phyloP scores from a whole-genome alignment of 1,139 yeast species.

The Geotrichum restrictum region DNA sequence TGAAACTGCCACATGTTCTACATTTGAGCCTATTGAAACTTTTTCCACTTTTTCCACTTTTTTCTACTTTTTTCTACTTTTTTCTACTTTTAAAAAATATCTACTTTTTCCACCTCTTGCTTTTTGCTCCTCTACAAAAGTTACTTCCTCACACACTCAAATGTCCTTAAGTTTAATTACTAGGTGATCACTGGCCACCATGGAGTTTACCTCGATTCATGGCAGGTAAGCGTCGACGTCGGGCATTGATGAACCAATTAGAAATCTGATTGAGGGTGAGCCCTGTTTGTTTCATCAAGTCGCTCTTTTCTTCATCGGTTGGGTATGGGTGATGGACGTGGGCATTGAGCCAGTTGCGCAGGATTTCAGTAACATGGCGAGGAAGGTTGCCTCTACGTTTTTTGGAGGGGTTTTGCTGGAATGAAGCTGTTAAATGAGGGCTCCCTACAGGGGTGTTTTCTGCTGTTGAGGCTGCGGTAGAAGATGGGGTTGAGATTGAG shows the following conservation, averaged over 20 bases:
- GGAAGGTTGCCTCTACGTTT: slow-evolving; percentile 75
- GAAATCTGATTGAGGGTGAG: slow-evolving; percentile 84
- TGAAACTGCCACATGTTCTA: no score
- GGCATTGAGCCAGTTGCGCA: slow-evolving; percentile 77
- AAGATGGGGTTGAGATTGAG: neutral
- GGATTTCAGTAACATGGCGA: slow-evolving; percentile 75
- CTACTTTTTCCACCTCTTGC: no score
- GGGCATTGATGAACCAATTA: slow-evolving; percentile 95
- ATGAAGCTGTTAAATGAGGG: neutral
- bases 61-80: no score
- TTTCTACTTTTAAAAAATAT: no score
- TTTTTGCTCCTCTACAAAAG: no score
- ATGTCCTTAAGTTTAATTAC: no score
- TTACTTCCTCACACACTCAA: no score
- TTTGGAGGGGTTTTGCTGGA: slow-evolving; percentile 12
- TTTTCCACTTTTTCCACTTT: no score
- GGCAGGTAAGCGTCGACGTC: slow-evolving; percentile 67
- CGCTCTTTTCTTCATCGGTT: slow-evolving; percentile 79
- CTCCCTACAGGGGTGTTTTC: neutral
- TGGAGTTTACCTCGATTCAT: slow-evolving; percentile 21
- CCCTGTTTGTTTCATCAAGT: slow-evolving; percentile 76
- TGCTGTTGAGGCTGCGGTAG: neutral
- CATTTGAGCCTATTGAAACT: no score
- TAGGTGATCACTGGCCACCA: no score
- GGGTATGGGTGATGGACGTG: slow-evolving; percentile 94